These are phyloP conservation scores for Clitoria ternatea DNA, from an alignment of 306 rosid species.

Conservation along the genomic window DNA sequence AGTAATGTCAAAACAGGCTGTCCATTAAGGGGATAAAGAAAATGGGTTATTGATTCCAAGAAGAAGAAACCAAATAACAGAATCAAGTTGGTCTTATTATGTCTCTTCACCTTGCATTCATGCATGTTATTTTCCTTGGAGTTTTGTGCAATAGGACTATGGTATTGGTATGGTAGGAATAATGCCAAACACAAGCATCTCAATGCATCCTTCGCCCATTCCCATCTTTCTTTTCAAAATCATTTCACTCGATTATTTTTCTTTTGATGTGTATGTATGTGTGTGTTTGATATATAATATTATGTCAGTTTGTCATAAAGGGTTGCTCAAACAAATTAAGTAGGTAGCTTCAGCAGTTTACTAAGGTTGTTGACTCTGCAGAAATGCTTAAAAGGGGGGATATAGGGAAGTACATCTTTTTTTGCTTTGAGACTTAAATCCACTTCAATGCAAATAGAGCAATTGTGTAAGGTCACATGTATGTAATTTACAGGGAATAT, in stretches of 20 bases:
- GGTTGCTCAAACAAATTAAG: neutral
- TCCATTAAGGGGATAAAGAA: conserved; percentile 16
- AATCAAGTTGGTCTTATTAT: conserved; percentile 57
- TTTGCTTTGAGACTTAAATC: neutral
- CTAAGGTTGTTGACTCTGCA: neutral
- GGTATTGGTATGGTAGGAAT: conserved; percentile 15
- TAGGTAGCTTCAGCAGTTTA: neutral
- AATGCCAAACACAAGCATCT: conserved; percentile 33
- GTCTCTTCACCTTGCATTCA: conserved; percentile 32
- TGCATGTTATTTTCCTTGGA: conserved; percentile 55
- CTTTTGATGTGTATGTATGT: neutral
- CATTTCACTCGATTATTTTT: neutral
- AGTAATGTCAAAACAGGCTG: conserved; percentile 25
- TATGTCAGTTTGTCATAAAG: too few relatives aligned
- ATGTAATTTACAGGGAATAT: neutral
- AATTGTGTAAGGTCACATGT: neutral
- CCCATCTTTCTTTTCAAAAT: conserved; percentile 22
- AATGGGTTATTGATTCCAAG: conserved; percentile 38
- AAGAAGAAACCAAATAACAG: conserved; percentile 52
- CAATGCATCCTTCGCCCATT: neutral
- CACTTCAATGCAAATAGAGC: neutral
- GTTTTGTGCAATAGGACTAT: conserved; percentile 32
- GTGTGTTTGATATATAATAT: too few relatives aligned
- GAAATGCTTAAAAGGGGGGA: neutral
- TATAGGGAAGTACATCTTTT: neutral